These are phyloP conservation scores for Aspergillus phoenicis DNA, from an alignment of 2,329 filamentous ascomycete species.

Conservation along the genomic window DNA sequence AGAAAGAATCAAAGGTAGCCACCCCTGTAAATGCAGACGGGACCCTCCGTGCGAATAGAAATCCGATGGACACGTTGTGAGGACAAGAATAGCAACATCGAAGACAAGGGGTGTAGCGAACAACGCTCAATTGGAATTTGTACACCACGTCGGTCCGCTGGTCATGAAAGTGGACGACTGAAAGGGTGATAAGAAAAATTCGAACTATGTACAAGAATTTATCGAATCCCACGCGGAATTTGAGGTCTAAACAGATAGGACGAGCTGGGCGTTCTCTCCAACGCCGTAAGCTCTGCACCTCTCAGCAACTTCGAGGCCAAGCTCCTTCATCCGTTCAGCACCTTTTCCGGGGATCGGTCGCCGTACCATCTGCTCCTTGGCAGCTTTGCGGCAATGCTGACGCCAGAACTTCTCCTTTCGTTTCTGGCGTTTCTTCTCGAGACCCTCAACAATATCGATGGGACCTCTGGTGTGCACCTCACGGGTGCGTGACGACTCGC, in stretches of 20 bases:
- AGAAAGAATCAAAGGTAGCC: conserved; percentile 21
- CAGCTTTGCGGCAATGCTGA: conserved; percentile 82
- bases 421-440: conserved; percentile 91
- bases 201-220: conserved; percentile 34
- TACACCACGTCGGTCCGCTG: conserved; percentile 22
- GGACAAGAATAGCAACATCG: conserved; percentile 22
- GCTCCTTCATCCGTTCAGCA: conserved; percentile 87
- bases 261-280: conserved; percentile 60
- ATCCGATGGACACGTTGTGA: conserved; percentile 32
- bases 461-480: conserved; percentile 81
- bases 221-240: conserved; percentile 20
- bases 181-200: conserved; percentile 14
- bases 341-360: conserved; percentile 77
- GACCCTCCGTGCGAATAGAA: conserved; percentile 23
- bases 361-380: conserved; percentile 66
- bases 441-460: conserved; percentile 94
- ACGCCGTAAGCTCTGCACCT: conserved; percentile 70
- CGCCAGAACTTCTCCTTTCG: conserved; percentile 90
- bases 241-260: conserved; percentile 66
- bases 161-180: conserved; percentile 20
- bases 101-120: conserved; percentile 28
- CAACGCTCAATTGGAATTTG: conserved; percentile 27
- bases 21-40: conserved; percentile 32
- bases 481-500: conserved; percentile 38
- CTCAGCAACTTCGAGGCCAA: conserved; percentile 85